Evolutionary conservation across 306 rosid species (phyloP), one percentile per base, ranked within the genome.

Genomic region (Trifolium dubium): DNA sequence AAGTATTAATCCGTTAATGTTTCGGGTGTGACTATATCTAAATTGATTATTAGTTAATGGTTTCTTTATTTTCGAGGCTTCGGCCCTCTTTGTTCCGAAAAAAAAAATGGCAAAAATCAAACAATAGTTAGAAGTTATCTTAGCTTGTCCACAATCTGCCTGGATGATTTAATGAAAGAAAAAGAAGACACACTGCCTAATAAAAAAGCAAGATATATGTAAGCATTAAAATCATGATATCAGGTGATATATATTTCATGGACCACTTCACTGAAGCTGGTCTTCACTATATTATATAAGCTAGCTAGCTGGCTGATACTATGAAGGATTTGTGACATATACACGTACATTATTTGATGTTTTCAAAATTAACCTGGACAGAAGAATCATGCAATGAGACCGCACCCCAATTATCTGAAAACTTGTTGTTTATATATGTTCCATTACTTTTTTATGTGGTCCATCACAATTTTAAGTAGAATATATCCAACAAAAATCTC

Each of bases 261-360:
- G 90, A 88, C 90, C 92, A 88, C 87, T 29, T 81, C 75, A 84
- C 78, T 54, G 51, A 68, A 58, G 64, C 76, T 68, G 78, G 8
- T 51, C 53, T 77, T 76, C 15, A 56, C 11, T 12, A 56, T 14
- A 23, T 23, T 23, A 23, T 28, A 56, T 56, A 77, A 73, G 75
- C 84, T 67, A 73, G 75, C 84, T 67, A 23, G 73, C 40, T 50
- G 63, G 82, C 73, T 81, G 79, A 81, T 78, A 81, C 77, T 68
- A 68, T 50, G 73, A 67, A 73, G 66, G 72, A 76, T 73, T 69
- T 51, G 64, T 46, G 47, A 71, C 67, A 71, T 60, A 65, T 9
- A 71, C 65, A 69, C 23, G 23, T 23, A 23, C 23, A 23, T 49
- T 67, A 23, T 49, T 67, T 69, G 39, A 75, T 75, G 75, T 74